phyloP scores from a whole-genome alignment of 2,329 filamentous ascomycete species.

The Stemphylium beticola region DNA sequence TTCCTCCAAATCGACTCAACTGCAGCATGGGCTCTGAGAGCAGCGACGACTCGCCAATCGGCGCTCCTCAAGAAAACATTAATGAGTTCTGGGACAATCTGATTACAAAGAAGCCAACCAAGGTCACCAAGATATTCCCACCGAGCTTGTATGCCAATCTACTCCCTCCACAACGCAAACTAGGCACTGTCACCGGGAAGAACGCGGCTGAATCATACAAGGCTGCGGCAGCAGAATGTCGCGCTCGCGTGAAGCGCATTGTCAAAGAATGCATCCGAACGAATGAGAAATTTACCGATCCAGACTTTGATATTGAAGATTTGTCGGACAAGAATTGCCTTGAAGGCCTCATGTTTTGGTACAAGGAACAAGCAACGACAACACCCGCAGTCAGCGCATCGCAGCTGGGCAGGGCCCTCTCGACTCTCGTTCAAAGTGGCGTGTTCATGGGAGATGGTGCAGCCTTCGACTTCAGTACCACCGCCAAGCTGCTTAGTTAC shows the following conservation, averaged over 20 bases:
- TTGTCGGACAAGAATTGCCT: conserved; percentile 56
- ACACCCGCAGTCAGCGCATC: conserved; percentile 16
- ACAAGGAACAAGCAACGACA: conserved; percentile 58
- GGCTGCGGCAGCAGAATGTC: conserved; percentile 72
- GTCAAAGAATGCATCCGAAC: conserved; percentile 70
- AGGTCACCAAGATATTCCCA: conserved; percentile 73
- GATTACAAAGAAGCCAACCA: conserved; percentile 72
- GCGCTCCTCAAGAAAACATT: conserved; percentile 66
- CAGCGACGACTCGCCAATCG: conserved; percentile 21
- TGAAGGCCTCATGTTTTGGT: conserved; percentile 50
- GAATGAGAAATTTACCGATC: conserved; percentile 84
- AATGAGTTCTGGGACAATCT: conserved; percentile 75
- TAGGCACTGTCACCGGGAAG: conserved; percentile 63
- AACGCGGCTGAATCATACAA: conserved; percentile 72
- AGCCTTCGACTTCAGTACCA: conserved; percentile 48
- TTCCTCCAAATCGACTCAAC: background rate
- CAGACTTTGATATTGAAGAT: conserved; percentile 83
- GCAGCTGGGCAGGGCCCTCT: conserved; percentile 30
- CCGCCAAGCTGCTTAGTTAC: conserved; percentile 65
- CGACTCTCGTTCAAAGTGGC: conserved; percentile 31
- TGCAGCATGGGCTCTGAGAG: conserved; percentile 23
- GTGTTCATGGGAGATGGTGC: conserved; percentile 27
- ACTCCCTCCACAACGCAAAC: conserved; percentile 41
- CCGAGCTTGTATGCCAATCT: conserved; percentile 66
- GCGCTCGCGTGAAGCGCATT: conserved; percentile 63